Percentiles rank a stretch among this genome's conserved stretches.
Evolutionary conservation across 345 rosid genomes (phyloP).

Genomic region (Diplotaxis tenuifolia): DNA sequence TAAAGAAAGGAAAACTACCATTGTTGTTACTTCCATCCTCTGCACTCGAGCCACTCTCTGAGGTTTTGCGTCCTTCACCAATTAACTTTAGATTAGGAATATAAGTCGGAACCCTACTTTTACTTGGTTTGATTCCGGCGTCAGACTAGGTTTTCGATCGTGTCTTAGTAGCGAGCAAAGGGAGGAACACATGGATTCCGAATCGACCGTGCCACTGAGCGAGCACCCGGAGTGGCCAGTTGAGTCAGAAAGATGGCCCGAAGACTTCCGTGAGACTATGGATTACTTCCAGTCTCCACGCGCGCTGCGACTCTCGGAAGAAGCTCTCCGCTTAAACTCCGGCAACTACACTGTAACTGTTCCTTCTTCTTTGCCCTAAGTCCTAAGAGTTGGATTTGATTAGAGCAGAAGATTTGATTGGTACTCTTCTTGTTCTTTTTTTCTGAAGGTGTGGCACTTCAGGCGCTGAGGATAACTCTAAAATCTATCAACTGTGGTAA

Average conservation of each 20-base stretch:
- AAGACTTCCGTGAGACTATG: constrained; percentile 82
- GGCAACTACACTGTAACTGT: constrained; percentile 79
- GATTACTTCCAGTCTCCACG: constrained; percentile 90
- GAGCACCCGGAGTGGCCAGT: constrained; percentile 66
- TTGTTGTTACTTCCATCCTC: too few species aligned
- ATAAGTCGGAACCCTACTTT: not conserved
- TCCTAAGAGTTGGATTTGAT: not conserved
- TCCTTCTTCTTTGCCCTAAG: not conserved
- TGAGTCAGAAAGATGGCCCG: constrained; percentile 82
- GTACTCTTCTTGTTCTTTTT: too few species aligned
- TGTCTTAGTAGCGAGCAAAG: not conserved
- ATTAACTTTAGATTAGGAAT: too few species aligned
- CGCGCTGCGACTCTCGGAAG: constrained; percentile 60
- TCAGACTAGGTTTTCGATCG: not conserved
- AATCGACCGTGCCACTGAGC: constrained; percentile 44
- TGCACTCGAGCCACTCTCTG: too few species aligned
- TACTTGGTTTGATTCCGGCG: not conserved
- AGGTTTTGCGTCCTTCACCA: too few species aligned
- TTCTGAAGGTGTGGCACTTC: constrained; percentile 86
- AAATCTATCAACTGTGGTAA: constrained; percentile 92
- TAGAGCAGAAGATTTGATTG: not conserved
- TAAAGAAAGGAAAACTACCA: too few species aligned
- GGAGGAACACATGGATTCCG: constrained; percentile 43
- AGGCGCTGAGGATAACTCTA: constrained; percentile 77
- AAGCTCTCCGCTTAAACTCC: constrained; percentile 62